Evolutionary conservation across 148 eudicot species (phyloP).

Genomic region (Arbutus unedo): DNA sequence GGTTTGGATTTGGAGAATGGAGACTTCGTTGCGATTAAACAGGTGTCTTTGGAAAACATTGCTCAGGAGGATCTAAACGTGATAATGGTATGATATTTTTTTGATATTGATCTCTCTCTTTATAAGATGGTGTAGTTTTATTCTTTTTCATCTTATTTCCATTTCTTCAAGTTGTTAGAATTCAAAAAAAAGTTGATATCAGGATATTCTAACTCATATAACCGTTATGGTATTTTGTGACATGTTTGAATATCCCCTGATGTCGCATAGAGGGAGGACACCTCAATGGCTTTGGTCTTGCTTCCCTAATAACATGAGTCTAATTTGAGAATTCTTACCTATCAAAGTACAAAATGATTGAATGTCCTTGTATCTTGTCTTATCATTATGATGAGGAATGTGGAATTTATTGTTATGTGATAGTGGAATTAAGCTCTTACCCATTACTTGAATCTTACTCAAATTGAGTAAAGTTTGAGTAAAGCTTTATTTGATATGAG

Average conservation of each 20-base stretch:
- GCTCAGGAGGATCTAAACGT: constrained; percentile 95
- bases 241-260: neutral
- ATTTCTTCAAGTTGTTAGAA: neutral
- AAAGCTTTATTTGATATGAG: neutral
- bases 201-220: too few relatives aligned
- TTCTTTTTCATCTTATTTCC: neutral
- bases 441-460: neutral
- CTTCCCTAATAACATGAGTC: neutral
- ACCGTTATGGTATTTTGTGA: neutral
- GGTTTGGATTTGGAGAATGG: constrained; percentile 99
- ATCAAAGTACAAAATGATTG: neutral
- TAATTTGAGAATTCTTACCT: neutral
- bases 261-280: neutral
- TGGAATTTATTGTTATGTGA: neutral
- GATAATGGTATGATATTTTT: constrained; percentile 61
- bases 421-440: neutral
- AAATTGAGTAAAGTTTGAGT: neutral
- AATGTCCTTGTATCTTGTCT: neutral
- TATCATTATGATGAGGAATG: neutral
- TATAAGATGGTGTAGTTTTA: neutral
- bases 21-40: constrained; percentile 97
- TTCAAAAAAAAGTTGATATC: neutral
- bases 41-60: constrained; percentile 94
- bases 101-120: neutral
- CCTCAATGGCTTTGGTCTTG: neutral